Evolutionary conservation across 2,329 filamentous ascomycete genomes (phyloP), one percentile per base, ranked within the genome.

Genomic region (Pochonia chlamydosporia): DNA sequence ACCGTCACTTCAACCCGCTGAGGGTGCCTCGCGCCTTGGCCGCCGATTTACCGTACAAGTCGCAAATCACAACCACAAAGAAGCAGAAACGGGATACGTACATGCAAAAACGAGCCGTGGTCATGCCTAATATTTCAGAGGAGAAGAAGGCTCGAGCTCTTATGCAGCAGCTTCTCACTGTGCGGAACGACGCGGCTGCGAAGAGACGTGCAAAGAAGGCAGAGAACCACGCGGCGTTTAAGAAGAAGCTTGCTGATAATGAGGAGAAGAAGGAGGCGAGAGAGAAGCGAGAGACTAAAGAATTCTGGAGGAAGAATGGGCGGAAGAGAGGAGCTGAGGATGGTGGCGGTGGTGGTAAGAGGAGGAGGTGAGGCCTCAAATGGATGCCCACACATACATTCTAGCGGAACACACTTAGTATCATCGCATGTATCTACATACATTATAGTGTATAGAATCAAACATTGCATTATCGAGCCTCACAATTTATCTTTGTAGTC

Each of bases 31-130:
- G 84, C 47, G 84, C 86, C 54, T 76, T 95, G 25, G 89, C 90
- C 43, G 85, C 89, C 13, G 81, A 89, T 5, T 79, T 99, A 9
- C 93, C 93, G 5, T 99, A 87, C 81, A 92, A 91, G 64, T 91
- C 87, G 11, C 93, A 99, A 66, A 91, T 96, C 60, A 79, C 85
- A 20, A 74, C 82, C 63, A 92, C 87, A 72, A 86, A 85, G 68
- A 82, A 86, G 51, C 89, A 91, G 71, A 83, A 81, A 65, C 84
- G 83, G 59, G 70, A 84, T 61, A 96, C 91, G 20, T 99, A 99
- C 66, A 76, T 95, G 76, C 89, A 95, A 73, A 96, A 96, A 73
- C 87, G 93, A 9, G 93, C 92, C 13, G 89, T 97, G n/a, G 81
- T 95, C 21, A 69, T 89, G 14, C 77, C 85, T 11, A 84, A 84